Base-by-base conservation (phyloP, 2,329 filamentous ascomycete genomes). In the Fusarium lateritium region DNA sequence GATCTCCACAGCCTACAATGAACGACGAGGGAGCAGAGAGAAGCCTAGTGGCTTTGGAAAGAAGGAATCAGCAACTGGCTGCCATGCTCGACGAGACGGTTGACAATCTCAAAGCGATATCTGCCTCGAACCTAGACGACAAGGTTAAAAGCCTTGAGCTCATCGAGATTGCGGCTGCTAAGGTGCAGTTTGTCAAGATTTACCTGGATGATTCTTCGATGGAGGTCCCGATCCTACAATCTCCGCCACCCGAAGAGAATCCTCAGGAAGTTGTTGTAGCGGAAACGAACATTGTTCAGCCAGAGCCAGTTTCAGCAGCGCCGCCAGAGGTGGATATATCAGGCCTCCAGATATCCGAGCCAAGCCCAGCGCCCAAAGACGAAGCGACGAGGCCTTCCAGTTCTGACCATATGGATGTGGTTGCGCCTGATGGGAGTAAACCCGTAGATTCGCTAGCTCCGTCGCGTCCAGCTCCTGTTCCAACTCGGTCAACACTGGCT, bases 31-130 rank as follows among this genome's bases (percentile, higher is more conserved):
- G 75, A 51, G 70, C 74, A 11, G 67, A 72, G 45, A 74, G 67
- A 24, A 80, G 82, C 2, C 74, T 89, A 15, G 79, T 81, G 6
- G 81, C 83, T 46, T 79, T 93, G 65, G 90, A 94, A 72, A 81
- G 80, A 52, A 86, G 92, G 46, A 94, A 94, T 71, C 84, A 83
- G 68, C 86, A 89, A 62, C 79, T 95, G 19, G 90, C 91, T 2
- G 80, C 82, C 31, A 88, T 94, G 84, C 84, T 95, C 11, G 88
- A 91, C 54, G 87, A 89, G 65, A 89, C 90, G 2, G 85, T 93
- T 22, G 79, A 83, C 2, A 87, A 87, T 47, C 83, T 95, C 2
- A 90, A 88, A 81, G 81, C 84, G 2, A 80, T 90, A 50, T 89
- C 90, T 38, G 81, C 83, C 38, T 82, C 83, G 3, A 78, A 78